Conservation (phyloP, 2,329 filamentous ascomycete species). For the Septoria petroselini region DNA sequence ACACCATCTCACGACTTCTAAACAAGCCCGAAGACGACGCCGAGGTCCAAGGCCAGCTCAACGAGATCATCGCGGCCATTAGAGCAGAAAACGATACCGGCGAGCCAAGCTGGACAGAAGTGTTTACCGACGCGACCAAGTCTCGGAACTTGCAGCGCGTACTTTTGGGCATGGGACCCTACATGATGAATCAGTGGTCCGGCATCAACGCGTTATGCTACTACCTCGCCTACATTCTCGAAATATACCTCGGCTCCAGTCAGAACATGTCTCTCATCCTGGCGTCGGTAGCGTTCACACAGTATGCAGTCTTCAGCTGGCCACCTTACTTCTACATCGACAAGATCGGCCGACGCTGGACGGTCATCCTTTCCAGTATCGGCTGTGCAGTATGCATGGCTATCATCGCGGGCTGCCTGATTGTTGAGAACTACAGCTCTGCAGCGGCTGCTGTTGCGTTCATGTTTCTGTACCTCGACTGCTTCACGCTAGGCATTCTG, state of each 20-base stretch:
- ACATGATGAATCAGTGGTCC: slow-evolving; percentile 35
- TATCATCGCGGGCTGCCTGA: slow-evolving; percentile 37
- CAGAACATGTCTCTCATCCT: slow-evolving; percentile 34
- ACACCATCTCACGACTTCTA: slow-evolving; percentile 35
- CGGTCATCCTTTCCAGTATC: slow-evolving; percentile 33
- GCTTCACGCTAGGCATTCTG: slow-evolving; percentile 52
- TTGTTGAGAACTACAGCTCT: slow-evolving; percentile 28
- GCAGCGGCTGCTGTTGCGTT: slow-evolving; percentile 38
- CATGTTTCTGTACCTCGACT: slow-evolving; percentile 54
- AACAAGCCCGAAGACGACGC: slow-evolving; percentile 35
- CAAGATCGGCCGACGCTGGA: slow-evolving; percentile 34
- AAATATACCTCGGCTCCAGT: slow-evolving; percentile 32
- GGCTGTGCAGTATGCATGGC: slow-evolving; percentile 39
- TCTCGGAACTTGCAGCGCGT: slow-evolving; percentile 39
- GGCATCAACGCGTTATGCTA: slow-evolving; percentile 33
- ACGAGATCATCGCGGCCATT: slow-evolving; percentile 39
- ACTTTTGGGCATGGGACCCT: slow-evolving; percentile 40
- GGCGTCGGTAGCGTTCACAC: slow-evolving; percentile 35
- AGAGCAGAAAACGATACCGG: slow-evolving; percentile 33
- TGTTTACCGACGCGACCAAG: slow-evolving; percentile 40
- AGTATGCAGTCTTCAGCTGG: slow-evolving; percentile 36
- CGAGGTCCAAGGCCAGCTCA: slow-evolving; percentile 38
- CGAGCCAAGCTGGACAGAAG: slow-evolving; percentile 39
- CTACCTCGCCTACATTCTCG: slow-evolving; percentile 35
- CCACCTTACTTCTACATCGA: slow-evolving; percentile 38